Evolutionary conservation across 2,329 filamentous ascomycete genomes (phyloP), one percentile per base, ranked within the genome.

Genomic region (Aspergillus cejpii): DNA sequence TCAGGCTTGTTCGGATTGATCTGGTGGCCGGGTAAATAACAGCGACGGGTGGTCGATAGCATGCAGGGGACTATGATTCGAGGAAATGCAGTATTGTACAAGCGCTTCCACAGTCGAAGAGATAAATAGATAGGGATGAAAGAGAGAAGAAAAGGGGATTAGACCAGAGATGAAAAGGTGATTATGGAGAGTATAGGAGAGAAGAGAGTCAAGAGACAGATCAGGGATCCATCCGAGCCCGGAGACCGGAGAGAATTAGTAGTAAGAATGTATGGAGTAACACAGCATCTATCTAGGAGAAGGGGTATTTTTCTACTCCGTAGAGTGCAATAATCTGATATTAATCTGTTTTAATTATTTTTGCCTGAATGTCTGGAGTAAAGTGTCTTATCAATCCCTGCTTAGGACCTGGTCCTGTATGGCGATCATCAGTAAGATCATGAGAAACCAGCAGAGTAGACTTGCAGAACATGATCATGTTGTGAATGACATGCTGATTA

Each of bases 171-270:
- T 34, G 31, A 34, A 34, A 34, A 34, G 17, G 31, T 15, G 17
- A 34, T 34, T 17, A 10, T 17, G 31, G 31, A 45, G 12, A 5
- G 24, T 34, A 34, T 20, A 34, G 31, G 31, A 45, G 12, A 5
- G 24, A 31, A 24, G 26, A 45, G 19, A 42, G n/a, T n/a, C n/a
- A n/a, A n/a, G n/a, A 43, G 41, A 37, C n/a, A 8, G 36, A 15
- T n/a, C 8, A 44, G 36, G 38, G 37, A 52, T 52, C 45, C 39
- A 47, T 44, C 50, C 52, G 49, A 51, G 45, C 38, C 48, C 51
- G 45, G 49, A 47, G 52, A 41, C 43, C 43, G 47, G 52, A 42
- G n/a, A n/a, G n/a, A n/a, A n/a, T n/a, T n/a, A n/a, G 45, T 45
- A 45, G 40, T 52, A 19, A 11, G 12, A 39, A 15, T 34, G 8